A percentile compares a stretch with the other conserved stretches of the same genome.
Evolutionary conservation across 2,329 filamentous ascomycete species (phyloP).

Genomic region (Calonectria leucothoes): DNA sequence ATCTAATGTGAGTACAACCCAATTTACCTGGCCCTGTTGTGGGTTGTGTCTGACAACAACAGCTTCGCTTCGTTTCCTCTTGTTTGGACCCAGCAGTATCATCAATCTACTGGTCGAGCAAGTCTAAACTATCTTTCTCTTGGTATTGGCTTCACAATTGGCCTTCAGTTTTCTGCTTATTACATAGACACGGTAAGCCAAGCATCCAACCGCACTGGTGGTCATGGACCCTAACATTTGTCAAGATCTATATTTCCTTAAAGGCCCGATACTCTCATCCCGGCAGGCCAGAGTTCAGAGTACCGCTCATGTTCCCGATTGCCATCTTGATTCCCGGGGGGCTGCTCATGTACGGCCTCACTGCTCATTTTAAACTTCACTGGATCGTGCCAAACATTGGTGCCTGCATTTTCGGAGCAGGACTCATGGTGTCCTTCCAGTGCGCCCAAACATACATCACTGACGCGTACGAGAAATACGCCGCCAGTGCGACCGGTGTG

Average conservation of each 20-base stretch:
- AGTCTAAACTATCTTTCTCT: constrained; percentile 66
- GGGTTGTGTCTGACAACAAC: neutral
- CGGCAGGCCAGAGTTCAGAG: constrained; percentile 48
- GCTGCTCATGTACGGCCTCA: constrained; percentile 63
- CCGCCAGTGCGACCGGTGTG: constrained; percentile 59
- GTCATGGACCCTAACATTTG: neutral
- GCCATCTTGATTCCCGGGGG: constrained; percentile 57
- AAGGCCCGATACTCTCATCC: constrained; percentile 39
- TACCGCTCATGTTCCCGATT: constrained; percentile 49
- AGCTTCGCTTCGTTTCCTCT: constrained; percentile 63
- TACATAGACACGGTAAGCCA: constrained; percentile 46
- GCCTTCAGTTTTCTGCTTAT: constrained; percentile 62
- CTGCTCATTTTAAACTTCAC: constrained; percentile 53
- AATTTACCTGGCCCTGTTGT: no score
- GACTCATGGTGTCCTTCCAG: constrained; percentile 68
- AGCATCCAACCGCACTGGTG: rapidly evolving
- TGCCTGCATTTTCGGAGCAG: constrained; percentile 56
- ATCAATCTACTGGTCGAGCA: constrained; percentile 57
- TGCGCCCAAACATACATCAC: constrained; percentile 69
- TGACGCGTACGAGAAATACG: constrained; percentile 58
- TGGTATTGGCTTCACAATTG: constrained; percentile 65
- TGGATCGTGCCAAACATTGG: constrained; percentile 70
- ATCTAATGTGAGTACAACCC: constrained; percentile 57
- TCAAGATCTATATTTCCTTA: constrained; percentile 42
- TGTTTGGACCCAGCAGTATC: constrained; percentile 61